Base-by-base conservation (phyloP, 2,329 filamentous ascomycete genomes). In the Pseudopithomyces chartarum region DNA sequence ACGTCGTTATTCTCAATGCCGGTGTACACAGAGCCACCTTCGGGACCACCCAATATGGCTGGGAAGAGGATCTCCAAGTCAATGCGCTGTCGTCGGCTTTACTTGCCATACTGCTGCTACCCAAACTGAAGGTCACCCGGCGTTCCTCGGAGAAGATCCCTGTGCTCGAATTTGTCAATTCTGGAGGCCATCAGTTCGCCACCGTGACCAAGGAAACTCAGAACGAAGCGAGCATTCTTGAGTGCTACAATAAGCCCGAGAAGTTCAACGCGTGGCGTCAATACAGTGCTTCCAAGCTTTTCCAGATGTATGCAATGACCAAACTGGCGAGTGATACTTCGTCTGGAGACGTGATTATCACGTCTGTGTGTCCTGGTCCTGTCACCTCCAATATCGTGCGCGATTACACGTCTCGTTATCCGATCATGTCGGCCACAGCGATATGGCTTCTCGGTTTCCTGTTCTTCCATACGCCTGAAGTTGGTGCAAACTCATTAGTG, bases 61-160 rank as follows among this genome's bases (percentile, higher is more conserved):
- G 72, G 71, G 77, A 80, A 61, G 66, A 71, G 49, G 81, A 78
- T 1, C 60, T 88, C 11, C 84, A 87, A 66, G 81, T 86, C 60
- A 87, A 87, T 64, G 77, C 81, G 1, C 71, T 88, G 1, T 84
- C 84, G 2, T 87, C 84, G 1, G 76, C 80, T 6, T 74, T 87
- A 1, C 71, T 88, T 6, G 82, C 77, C 0, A 59, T 86, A 2
- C 67, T 86, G 1, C 74, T 88, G 11, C 70, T 79, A 22, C 76
- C 76, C 2, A 73, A 74, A 42, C 59, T 78, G 29, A 71, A 68
- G 54, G 58, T 61, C 26, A 68, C 72, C 0, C 68, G 64, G 43
- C 54, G 58, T 11, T 20, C 50, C 22, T 65, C 61, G 10, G 61
- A 61, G 17, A 68, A 61, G 33, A 70, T 55, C 3, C 64, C 72